Evolutionary conservation across 2,329 filamentous ascomycete species (phyloP).

Genomic region (Xylariaceae sp.): DNA sequence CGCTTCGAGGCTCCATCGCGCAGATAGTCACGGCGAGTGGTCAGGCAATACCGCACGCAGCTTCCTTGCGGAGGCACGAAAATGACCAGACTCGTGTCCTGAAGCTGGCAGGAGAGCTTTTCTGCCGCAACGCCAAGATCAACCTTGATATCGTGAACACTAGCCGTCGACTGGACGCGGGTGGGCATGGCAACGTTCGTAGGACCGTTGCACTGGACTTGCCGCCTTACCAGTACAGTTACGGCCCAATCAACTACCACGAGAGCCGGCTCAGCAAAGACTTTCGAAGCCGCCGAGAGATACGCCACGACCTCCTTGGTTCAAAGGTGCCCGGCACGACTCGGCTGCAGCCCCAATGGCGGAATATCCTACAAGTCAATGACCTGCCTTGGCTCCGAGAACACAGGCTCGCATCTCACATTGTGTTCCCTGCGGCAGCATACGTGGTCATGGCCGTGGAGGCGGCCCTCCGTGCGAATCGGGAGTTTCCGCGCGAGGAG

Average conservation of each 20-base stretch:
- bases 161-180: slow-evolving; percentile 4
- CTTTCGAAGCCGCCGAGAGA: slow-evolving; percentile 1
- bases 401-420: slow-evolving; percentile 3
- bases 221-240: slow-evolving; percentile 9
- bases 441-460: slow-evolving; percentile 28
- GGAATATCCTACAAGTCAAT: slow-evolving; percentile 7
- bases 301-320: slow-evolving; percentile 7
- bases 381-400: slow-evolving; percentile 6
- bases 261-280: slow-evolving; percentile 8
- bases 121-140: slow-evolving; percentile 2
- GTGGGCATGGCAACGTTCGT: background rate
- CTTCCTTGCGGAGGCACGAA: slow-evolving; percentile 2
- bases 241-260: slow-evolving; percentile 6
- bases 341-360: slow-evolving; percentile 5
- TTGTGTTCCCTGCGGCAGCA: slow-evolving; percentile 27
- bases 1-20: slow-evolving; percentile 4
- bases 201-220: slow-evolving; percentile 2
- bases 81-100: slow-evolving; percentile 1
- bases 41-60: no score
- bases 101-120: slow-evolving; percentile 5
- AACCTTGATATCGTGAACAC: slow-evolving; percentile 1
- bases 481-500: background rate
- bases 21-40: slow-evolving; percentile 5
- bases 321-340: slow-evolving; percentile 2
- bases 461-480: slow-evolving; percentile 9